A percentile compares a stretch with the other conserved stretches of the same genome.
phyloP scores from a whole-genome alignment of 1,284 basidiomycete genomes.

The Apiotrichum mycotoxinovorans region DNA sequence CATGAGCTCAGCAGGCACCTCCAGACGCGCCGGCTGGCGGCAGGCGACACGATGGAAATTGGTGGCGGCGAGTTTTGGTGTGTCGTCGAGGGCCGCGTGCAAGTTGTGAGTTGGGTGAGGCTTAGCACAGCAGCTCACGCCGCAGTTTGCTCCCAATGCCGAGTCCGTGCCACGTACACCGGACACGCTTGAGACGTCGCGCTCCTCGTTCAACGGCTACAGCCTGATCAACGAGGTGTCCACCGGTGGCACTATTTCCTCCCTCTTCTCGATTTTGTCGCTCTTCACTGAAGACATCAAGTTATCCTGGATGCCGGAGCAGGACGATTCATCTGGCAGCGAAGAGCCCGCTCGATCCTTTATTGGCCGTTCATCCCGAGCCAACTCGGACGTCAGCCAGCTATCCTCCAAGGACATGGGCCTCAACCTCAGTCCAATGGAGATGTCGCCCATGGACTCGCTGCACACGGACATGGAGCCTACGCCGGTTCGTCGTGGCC shows the following conservation, averaged over 20 bases:
- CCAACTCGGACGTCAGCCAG: conserved; percentile 49
- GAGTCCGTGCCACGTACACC: conserved; percentile 23
- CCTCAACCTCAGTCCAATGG: neutral
- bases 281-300: conserved; percentile 97
- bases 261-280: conserved; percentile 89
- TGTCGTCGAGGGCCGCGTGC: conserved; percentile 79
- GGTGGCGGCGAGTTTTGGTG: conserved; percentile 91
- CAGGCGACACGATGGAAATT: conserved; percentile 76
- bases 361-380: conserved; percentile 23
- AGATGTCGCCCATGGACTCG: neutral
- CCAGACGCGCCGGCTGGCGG: conserved; percentile 84
- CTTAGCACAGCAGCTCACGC: neutral
- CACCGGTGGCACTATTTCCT: conserved; percentile 90
- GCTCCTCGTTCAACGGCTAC: conserved; percentile 71
- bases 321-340: conserved; percentile 38
- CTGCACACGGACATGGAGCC: neutral
- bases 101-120: conserved; percentile 37
- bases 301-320: conserved; percentile 64
- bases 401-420: conserved; percentile 31
- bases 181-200: conserved; percentile 20
- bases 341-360: conserved; percentile 29
- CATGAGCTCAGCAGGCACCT: conserved; percentile 90
- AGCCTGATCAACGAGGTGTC: conserved; percentile 90
- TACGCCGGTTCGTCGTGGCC: neutral
- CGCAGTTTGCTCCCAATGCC: conserved; percentile 59